A percentile compares a stretch with the other conserved stretches of the same genome.
These are phyloP conservation scores for Fraxinus cuspidata DNA, from an alignment of 257 asterid species.

Conservation along the genomic window DNA sequence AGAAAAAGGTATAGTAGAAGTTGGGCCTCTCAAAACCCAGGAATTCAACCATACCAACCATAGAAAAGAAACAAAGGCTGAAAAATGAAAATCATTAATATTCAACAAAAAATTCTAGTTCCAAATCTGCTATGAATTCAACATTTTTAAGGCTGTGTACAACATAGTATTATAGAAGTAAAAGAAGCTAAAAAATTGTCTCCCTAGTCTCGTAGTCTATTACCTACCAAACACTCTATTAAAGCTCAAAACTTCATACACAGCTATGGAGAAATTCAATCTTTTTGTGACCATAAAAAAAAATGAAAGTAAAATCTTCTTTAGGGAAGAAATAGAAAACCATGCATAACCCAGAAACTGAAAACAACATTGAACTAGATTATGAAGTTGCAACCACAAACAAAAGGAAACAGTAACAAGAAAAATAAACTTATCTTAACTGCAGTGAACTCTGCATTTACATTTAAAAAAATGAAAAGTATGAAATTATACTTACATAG, in stretches of 20 bases:
- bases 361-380: not conserved
- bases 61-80: not conserved
- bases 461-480: not conserved
- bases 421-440: slow-evolving; percentile 2
- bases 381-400: slow-evolving; percentile 11
- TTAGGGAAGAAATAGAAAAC: slow-evolving; percentile 5
- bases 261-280: no score
- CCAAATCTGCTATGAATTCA: not conserved
- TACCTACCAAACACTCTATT: no score
- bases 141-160: not conserved
- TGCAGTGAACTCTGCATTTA: slow-evolving; percentile 6
- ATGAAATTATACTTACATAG: slow-evolving; percentile 33
- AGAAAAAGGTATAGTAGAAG: no score
- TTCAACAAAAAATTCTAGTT: not conserved
- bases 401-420: slow-evolving; percentile 21
- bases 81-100: slow-evolving; percentile 1
- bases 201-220: no score
- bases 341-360: slow-evolving; percentile 40
- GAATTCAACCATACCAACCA: not conserved
- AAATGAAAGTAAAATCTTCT: no score
- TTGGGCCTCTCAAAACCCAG: no score
- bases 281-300: no score
- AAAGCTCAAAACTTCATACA: no score
- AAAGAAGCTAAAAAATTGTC: no score
- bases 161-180: no score